phyloP scores from a whole-genome alignment of 2,329 filamentous ascomycete species.

The Botrytis aclada region DNA sequence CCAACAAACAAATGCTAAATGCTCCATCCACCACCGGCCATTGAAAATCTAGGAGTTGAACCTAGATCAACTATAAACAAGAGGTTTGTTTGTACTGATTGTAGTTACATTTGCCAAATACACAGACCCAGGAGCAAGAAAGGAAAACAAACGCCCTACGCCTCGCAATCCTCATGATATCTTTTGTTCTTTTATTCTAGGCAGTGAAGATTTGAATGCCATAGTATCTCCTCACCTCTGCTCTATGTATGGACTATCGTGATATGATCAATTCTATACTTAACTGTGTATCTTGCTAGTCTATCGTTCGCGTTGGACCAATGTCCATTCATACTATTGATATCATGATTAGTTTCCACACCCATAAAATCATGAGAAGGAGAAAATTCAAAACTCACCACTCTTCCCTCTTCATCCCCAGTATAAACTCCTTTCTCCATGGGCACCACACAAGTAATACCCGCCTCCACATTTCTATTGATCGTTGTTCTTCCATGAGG shows the following conservation, averaged over 20 bases:
- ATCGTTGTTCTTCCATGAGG: constrained; percentile 26
- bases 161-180: not conserved
- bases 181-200: constrained; percentile 2
- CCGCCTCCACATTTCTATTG: constrained; percentile 53
- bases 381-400: constrained; percentile 56
- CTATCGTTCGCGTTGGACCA: constrained; percentile 50
- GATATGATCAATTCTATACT: constrained; percentile 4
- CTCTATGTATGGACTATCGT: constrained; percentile 5
- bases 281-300: not conserved
- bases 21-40: not conserved
- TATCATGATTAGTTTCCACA: constrained; percentile 16
- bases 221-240: not conserved
- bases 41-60: not conserved
- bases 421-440: constrained; percentile 85
- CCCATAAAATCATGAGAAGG: not conserved
- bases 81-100: not conserved
- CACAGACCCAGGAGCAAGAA: not conserved
- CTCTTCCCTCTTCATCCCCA: constrained; percentile 87
- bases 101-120: not conserved
- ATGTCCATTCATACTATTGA: constrained; percentile 38
- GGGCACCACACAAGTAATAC: constrained; percentile 82
- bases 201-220: not conserved
- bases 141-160: constrained; percentile 1
- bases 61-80: not conserved
- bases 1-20: not conserved